Evolutionary conservation across 2,329 filamentous ascomycete genomes (phyloP).

Genomic region (Escovopsis sp.): DNA sequence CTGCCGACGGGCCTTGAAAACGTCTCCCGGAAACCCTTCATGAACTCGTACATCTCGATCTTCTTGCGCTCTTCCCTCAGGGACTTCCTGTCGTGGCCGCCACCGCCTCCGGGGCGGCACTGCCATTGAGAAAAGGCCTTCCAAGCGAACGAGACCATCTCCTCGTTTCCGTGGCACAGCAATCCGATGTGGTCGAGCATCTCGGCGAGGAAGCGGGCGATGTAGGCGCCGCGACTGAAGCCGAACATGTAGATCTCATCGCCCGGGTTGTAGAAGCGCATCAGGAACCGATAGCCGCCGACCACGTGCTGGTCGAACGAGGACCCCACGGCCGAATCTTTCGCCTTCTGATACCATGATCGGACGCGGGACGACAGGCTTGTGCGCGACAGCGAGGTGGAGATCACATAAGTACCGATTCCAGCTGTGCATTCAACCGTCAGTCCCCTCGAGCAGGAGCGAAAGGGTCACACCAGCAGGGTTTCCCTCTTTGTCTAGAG

Average conservation of each 20-base stretch:
- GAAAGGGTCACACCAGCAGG: too few species aligned
- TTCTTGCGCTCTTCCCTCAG: slow-evolving; percentile 15
- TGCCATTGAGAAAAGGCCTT: slow-evolving; percentile 67
- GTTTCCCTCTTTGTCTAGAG: too few species aligned
- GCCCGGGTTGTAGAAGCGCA: slow-evolving; percentile 53
- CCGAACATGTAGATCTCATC: slow-evolving; percentile 60
- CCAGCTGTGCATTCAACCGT: slow-evolving; percentile 30
- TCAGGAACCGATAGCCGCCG: slow-evolving; percentile 66
- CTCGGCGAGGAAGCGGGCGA: slow-evolving; percentile 62
- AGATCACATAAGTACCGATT: slow-evolving; percentile 59
- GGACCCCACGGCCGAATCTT: slow-evolving; percentile 66
- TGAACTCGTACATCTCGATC: slow-evolving; percentile 54
- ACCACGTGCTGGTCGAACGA: slow-evolving; percentile 76
- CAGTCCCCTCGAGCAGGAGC: not conserved
- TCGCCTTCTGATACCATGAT: slow-evolving; percentile 57
- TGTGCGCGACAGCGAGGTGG: slow-evolving; percentile 43
- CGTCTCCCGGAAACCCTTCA: slow-evolving; percentile 68
- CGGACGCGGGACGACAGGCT: slow-evolving; percentile 40
- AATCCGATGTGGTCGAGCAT: slow-evolving; percentile 77
- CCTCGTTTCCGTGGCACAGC: slow-evolving; percentile 68
- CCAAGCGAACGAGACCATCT: slow-evolving; percentile 75
- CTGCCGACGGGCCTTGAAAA: slow-evolving; percentile 62
- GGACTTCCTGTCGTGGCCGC: slow-evolving; percentile 26
- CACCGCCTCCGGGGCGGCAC: slow-evolving; percentile 34
- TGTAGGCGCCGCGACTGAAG: slow-evolving; percentile 59